Evolutionary conservation across 495 filamentous ascomycete species (phyloP).

Genomic region (Talaromyces liani): DNA sequence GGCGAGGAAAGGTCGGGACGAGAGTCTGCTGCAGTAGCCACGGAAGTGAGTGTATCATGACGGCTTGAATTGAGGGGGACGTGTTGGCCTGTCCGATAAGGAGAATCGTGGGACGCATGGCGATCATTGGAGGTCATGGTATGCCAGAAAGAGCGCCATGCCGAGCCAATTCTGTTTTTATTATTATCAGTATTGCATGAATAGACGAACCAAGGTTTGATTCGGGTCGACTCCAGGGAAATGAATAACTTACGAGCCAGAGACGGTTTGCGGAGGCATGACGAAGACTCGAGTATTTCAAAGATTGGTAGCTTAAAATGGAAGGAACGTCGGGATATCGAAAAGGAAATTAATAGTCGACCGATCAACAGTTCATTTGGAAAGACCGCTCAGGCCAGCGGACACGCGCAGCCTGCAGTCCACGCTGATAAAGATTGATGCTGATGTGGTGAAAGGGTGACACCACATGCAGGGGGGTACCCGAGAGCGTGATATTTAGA

Average conservation of each 20-base stretch:
- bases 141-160: constrained; percentile 87
- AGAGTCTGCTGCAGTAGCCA: constrained; percentile 71
- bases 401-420: constrained; percentile 8
- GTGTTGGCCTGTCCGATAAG: constrained; percentile 75
- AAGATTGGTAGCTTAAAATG: not conserved
- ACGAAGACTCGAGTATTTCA: not conserved
- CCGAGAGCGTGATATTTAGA: not conserved
- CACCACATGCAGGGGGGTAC: constrained; percentile 14
- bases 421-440: constrained; percentile 8
- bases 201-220: not conserved
- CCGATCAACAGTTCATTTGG: constrained; percentile 9
- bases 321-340: constrained; percentile 3
- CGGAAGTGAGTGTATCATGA: constrained; percentile 65
- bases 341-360: constrained; percentile 9
- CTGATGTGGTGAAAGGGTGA: constrained; percentile 12
- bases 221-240: not conserved
- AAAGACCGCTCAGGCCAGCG: constrained; percentile 1
- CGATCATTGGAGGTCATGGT: constrained; percentile 77
- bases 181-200: not conserved
- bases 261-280: constrained; percentile 6
- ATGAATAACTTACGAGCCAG: constrained; percentile 4
- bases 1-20: constrained; percentile 63
- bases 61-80: constrained; percentile 68
- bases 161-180: constrained; percentile 45
- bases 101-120: constrained; percentile 80